Conservation (phyloP, 345 rosid genomes). For the Gynandropsis gynandra region DNA sequence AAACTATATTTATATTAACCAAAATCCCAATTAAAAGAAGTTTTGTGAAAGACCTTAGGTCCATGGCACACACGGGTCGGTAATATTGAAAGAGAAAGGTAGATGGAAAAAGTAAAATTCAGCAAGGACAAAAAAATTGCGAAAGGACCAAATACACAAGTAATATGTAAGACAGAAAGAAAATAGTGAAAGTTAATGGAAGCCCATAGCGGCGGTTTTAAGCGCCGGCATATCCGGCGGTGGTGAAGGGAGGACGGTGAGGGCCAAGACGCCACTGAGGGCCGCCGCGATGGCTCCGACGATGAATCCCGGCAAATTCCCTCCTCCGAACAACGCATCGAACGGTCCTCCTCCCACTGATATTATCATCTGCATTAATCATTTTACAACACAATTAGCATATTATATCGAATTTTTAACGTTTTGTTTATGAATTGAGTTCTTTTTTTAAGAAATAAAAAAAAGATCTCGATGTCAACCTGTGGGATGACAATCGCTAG, state of each 20-base stretch:
- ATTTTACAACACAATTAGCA: no score
- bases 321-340: conserved; percentile 72
- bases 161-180: conserved; percentile 17
- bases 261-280: conserved; percentile 48
- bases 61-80: no score
- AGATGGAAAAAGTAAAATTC: no score
- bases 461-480: no score
- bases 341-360: conserved; percentile 63
- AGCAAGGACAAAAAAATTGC: no score
- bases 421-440: no score
- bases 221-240: conserved; percentile 37
- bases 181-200: conserved; percentile 28
- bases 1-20: no score
- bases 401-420: no score
- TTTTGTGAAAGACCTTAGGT: no score
- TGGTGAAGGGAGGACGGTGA: conserved; percentile 65
- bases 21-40: no score
- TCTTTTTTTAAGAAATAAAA: no score
- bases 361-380: conserved; percentile 77
- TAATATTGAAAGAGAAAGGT: no score
- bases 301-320: conserved; percentile 72
- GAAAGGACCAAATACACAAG: conserved; percentile 14
- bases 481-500: conserved; percentile 10
- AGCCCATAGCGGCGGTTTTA: conserved; percentile 27
- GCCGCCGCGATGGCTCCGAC: conserved; percentile 62